Evolutionary conservation across 306 rosid genomes (phyloP).

Genomic region (Casuarina equisetifolia): DNA sequence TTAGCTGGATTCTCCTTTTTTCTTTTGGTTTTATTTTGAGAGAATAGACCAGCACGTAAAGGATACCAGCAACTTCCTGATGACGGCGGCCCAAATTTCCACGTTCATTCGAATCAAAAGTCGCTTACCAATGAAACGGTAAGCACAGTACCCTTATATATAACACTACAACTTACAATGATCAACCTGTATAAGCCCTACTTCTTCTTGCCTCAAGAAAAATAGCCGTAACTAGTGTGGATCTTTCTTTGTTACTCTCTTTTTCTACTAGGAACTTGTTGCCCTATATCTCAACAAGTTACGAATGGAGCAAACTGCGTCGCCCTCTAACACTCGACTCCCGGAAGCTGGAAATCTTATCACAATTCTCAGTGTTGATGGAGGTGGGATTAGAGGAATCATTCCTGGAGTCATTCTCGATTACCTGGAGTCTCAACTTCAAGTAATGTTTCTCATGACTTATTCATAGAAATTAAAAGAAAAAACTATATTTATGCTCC

Average conservation of each 20-base stretch:
- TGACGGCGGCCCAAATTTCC: not conserved
- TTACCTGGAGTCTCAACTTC: slow-evolving; percentile 36
- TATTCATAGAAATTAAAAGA: not conserved
- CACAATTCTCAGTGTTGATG: slow-evolving; percentile 38
- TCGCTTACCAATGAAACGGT: not conserved
- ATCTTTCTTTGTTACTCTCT: not conserved
- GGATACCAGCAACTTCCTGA: not conserved
- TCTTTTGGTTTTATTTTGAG: not conserved
- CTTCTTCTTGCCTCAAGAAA: not conserved
- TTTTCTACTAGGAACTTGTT: not conserved
- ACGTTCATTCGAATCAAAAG: not conserved
- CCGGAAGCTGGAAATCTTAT: slow-evolving; percentile 23
- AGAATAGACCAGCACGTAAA: not conserved
- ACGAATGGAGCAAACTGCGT: not conserved
- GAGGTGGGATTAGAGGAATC: slow-evolving; percentile 42
- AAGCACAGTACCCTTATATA: not conserved
- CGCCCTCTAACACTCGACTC: not conserved
- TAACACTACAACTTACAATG: not conserved
- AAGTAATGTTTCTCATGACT: not conserved
- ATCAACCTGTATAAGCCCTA: not conserved
- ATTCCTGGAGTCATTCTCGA: slow-evolving; percentile 30
- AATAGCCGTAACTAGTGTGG: too few relatives aligned
- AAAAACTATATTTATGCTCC: not conserved
- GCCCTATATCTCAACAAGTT: not conserved
- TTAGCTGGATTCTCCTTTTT: not conserved